Evolutionary conservation across 192 early-diverging fungal species (phyloP).

Genomic region (Podila horticola): DNA sequence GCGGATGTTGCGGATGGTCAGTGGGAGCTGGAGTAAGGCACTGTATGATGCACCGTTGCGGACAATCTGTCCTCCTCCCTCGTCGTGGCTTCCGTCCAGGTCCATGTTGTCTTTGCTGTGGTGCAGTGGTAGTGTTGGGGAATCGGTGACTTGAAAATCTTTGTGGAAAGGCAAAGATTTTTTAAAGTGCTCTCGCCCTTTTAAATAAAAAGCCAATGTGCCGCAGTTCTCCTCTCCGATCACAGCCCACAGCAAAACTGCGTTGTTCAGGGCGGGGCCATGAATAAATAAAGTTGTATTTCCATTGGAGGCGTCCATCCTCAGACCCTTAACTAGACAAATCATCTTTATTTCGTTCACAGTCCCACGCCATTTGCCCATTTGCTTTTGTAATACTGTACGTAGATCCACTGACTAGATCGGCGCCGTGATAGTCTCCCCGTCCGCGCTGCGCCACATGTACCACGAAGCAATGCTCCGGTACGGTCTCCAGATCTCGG

Average conservation of each 20-base stretch:
- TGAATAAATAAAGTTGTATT: too few species aligned
- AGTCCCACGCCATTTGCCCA: neutral
- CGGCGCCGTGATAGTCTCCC: slow-evolving; percentile 18
- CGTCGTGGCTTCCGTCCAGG: neutral
- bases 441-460: slow-evolving; percentile 41
- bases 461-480: slow-evolving; percentile 47
- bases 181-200: too few species aligned
- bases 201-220: too few species aligned
- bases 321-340: too few species aligned
- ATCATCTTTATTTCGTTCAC: too few species aligned
- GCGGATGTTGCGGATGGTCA: slow-evolving; percentile 23
- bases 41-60: slow-evolving; percentile 3
- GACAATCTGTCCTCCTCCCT: slow-evolving; percentile 5
- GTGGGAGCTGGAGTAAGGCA: slow-evolving; percentile 15
- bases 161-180: neutral
- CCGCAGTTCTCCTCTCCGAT: too few species aligned
- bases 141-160: too few species aligned
- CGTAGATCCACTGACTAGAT: neutral
- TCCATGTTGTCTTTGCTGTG: neutral
- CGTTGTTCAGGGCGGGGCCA: too few species aligned
- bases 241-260: too few species aligned
- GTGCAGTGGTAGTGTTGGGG: too few species aligned
- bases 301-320: too few species aligned
- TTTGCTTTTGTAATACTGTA: neutral
- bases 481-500: slow-evolving; percentile 43